Evolutionary conservation across 371 early-diverging fungal species (phyloP).

Genomic region (Phascolomyces articulosus): DNA sequence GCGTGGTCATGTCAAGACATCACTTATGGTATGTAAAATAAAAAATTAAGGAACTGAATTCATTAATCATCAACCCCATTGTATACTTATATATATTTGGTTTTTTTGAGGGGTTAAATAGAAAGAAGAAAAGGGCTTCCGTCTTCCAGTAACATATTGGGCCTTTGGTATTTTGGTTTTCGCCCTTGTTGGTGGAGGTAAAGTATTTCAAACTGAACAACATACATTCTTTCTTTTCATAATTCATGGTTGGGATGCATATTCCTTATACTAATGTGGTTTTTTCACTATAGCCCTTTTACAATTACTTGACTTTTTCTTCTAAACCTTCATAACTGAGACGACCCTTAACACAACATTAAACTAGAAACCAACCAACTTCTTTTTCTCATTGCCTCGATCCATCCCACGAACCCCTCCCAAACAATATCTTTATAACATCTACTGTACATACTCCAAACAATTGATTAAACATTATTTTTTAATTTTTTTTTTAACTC

Average conservation of each 20-base stretch:
- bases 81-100: too few relatives aligned
- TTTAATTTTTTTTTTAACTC: too few relatives aligned
- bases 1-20: slow-evolving; percentile 41
- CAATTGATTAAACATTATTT: too few relatives aligned
- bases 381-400: background rate
- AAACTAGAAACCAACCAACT: background rate
- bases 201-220: background rate
- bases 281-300: slow-evolving; percentile 14
- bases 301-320: slow-evolving; percentile 20
- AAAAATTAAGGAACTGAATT: too few relatives aligned
- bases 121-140: slow-evolving; percentile 22
- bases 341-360: too few relatives aligned
- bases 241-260: too few relatives aligned
- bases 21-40: slow-evolving; percentile 17
- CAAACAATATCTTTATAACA: background rate
- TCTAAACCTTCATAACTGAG: background rate
- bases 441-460: background rate
- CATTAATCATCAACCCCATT: too few relatives aligned
- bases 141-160: slow-evolving; percentile 22
- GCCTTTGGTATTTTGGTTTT: slow-evolving; percentile 24
- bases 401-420: background rate
- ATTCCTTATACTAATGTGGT: background rate
- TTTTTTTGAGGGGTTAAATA: too few relatives aligned
- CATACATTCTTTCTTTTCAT: too few relatives aligned
- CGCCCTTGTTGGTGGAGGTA: slow-evolving; percentile 30